Conservation (phyloP, 208 protist species). For the Trypanosoma cruzi region DNA sequence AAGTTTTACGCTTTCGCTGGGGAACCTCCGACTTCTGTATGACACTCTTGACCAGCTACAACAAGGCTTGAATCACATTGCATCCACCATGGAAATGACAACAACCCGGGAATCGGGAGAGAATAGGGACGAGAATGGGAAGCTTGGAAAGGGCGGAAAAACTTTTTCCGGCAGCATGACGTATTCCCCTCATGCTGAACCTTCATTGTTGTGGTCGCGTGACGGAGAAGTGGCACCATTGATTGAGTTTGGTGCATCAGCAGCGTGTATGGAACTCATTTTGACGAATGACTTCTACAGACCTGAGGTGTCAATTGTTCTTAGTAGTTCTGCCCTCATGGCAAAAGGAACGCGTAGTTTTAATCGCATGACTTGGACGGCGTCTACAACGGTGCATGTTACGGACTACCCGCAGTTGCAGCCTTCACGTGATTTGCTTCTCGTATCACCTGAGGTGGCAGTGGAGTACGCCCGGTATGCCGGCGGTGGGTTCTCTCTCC, state of each 20-base stretch:
- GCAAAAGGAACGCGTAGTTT: slow-evolving; percentile 30
- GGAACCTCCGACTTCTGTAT: slow-evolving; percentile 35
- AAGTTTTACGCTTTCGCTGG: slow-evolving; percentile 35
- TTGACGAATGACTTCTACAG: slow-evolving; percentile 53
- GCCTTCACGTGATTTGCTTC: slow-evolving; percentile 29
- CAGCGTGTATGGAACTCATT: slow-evolving; percentile 31
- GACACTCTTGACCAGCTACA: slow-evolving; percentile 27
- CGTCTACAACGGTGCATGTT: slow-evolving; percentile 18
- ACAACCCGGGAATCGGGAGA: not conserved
- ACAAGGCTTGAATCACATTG: slow-evolving; percentile 27
- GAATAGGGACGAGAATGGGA: not conserved
- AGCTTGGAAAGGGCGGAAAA: not conserved
- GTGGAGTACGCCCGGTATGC: slow-evolving; percentile 28
- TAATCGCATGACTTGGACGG: slow-evolving; percentile 20
- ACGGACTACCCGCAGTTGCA: slow-evolving; percentile 33
- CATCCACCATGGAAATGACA: slow-evolving; percentile 10
- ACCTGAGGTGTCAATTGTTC: slow-evolving; percentile 23
- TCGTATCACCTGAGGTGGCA: slow-evolving; percentile 39
- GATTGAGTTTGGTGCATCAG: slow-evolving; percentile 40
- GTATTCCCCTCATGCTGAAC: slow-evolving; percentile 1
- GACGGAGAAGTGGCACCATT: slow-evolving; percentile 22
- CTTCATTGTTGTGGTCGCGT: slow-evolving; percentile 23
- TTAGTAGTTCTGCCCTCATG: slow-evolving; percentile 26
- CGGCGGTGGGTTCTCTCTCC: slow-evolving; percentile 28
- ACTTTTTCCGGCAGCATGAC: not conserved